phyloP scores from a whole-genome alignment of 23 red algal species.

The Gracilaria caudata region DNA sequence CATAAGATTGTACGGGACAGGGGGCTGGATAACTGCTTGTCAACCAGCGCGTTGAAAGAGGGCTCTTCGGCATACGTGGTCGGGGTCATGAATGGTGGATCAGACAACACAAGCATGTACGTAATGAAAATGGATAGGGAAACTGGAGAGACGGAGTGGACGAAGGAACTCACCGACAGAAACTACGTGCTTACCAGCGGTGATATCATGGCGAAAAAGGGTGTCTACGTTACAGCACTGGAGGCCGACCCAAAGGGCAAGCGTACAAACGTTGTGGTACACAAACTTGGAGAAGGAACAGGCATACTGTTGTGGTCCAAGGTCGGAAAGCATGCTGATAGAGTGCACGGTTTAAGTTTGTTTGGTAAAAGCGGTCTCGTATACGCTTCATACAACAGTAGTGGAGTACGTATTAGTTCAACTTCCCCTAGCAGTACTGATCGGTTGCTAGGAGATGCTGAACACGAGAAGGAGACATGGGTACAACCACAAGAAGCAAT shows the following conservation, averaged over 20 bases:
- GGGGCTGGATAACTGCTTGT: background rate
- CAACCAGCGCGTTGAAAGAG: background rate
- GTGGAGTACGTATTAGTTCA: background rate
- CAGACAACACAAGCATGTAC: background rate
- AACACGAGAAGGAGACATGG: background rate
- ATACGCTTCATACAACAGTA: background rate
- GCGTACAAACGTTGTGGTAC: background rate
- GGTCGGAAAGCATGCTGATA: background rate
- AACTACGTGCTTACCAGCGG: background rate
- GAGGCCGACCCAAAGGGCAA: background rate
- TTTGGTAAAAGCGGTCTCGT: background rate
- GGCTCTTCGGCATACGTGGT: background rate
- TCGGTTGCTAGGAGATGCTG: background rate
- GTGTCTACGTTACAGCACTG: slow-evolving; percentile 5
- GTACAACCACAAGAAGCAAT: background rate
- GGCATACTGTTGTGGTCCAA: slow-evolving; percentile 2
- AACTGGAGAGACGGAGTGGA: slow-evolving; percentile 7
- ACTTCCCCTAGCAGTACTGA: background rate
- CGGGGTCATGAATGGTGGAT: background rate
- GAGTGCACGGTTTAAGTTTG: background rate
- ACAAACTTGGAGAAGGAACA: slow-evolving; percentile 9
- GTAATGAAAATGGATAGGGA: background rate
- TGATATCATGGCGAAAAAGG: background rate
- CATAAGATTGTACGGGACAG: background rate
- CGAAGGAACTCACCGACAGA: background rate